Evolutionary conservation across 306 rosid genomes (phyloP), one percentile per base, ranked within the genome.

Genomic region (Carpinus fangiana): DNA sequence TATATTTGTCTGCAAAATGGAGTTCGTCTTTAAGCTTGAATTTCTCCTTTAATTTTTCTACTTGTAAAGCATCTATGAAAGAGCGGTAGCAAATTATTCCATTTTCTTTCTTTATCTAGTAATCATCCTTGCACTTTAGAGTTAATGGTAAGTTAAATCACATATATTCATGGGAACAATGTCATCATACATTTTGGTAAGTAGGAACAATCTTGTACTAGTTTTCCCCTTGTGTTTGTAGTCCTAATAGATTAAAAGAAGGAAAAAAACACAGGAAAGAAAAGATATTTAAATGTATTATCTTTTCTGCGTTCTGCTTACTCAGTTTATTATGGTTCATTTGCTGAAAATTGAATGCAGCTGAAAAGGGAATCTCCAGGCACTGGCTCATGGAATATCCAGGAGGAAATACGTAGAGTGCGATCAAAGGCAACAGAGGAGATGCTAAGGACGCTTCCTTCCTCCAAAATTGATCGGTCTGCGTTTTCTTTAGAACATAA

Each of bases 351-450:
- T 78, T 84, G 71, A 79, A 74, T 82, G 87, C 93, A 96, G 98
- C 83, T 81, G 71, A 91, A 89, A 86, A 85, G 88, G 86, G 94
- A 87, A 68, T 77, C 90, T 74, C 79, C 89, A 8, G 85, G 90
- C 77, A 82, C 87, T 70, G 98, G 96, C 53, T 87, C 97, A 52
- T 96, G 99, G 99, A 96, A 96, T 80, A 96, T 96, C 82, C 91
- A 91, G 82, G 99, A 96, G 80, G 99, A 96, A 89, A 77, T 96
- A 81, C 90, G 95, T 78, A 93, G 89, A 78, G 97, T 96, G 65
- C 89, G 99, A 62, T 86, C 90, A 12, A 96, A 89, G 87, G 99
- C 99, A 83, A 88, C 99, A 12, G 97, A 96, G 83, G 96, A 96
- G 82, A 85, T 96, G 97, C 89, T 96, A 23, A 88, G 89, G 83